phyloP scores from a whole-genome alignment of 2,329 filamentous ascomycete genomes.

The Hypoxylon sp. region DNA sequence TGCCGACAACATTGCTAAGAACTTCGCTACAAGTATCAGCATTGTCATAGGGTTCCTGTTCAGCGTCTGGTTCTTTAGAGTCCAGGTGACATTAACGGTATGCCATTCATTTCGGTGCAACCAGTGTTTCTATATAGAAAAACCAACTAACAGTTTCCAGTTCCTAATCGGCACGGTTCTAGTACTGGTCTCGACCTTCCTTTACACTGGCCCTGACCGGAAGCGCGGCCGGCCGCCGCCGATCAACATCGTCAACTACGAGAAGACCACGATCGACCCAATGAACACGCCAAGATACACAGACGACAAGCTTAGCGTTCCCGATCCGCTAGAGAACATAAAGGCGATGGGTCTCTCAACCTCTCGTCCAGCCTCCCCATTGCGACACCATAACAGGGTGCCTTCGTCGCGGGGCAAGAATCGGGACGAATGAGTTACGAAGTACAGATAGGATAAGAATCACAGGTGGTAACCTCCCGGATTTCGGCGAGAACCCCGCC shows the following conservation, averaged over 20 bases:
- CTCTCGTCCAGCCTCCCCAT: slow-evolving; percentile 53
- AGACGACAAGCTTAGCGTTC: slow-evolving; percentile 51
- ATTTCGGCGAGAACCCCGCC: slow-evolving; percentile 10
- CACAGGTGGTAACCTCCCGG: slow-evolving; percentile 1
- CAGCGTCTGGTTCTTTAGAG: slow-evolving; percentile 88
- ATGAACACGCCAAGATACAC: slow-evolving; percentile 52
- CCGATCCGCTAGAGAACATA: slow-evolving; percentile 51
- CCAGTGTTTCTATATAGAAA: background rate
- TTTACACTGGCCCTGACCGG: slow-evolving; percentile 81
- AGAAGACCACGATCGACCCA: slow-evolving; percentile 77
- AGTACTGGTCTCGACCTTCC: slow-evolving; percentile 85
- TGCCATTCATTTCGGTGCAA: slow-evolving; percentile 55
- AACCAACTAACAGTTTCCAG: slow-evolving; percentile 63
- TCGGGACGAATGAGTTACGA: slow-evolving; percentile 49
- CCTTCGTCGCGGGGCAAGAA: slow-evolving; percentile 51
- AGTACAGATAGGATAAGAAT: slow-evolving; percentile 4
- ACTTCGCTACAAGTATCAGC: slow-evolving; percentile 92
- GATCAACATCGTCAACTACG: slow-evolving; percentile 79
- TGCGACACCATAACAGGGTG: slow-evolving; percentile 51
- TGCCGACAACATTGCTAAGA: slow-evolving; percentile 92
- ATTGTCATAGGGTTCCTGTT: slow-evolving; percentile 89
- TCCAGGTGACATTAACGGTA: slow-evolving; percentile 80
- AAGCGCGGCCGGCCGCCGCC: slow-evolving; percentile 73
- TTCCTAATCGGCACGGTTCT: slow-evolving; percentile 85
- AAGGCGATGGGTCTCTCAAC: slow-evolving; percentile 53